Evolutionary conservation across 139 green algal species (phyloP), one percentile per base, ranked within the genome.

Genomic region (Chlamydomonas eustigma): DNA sequence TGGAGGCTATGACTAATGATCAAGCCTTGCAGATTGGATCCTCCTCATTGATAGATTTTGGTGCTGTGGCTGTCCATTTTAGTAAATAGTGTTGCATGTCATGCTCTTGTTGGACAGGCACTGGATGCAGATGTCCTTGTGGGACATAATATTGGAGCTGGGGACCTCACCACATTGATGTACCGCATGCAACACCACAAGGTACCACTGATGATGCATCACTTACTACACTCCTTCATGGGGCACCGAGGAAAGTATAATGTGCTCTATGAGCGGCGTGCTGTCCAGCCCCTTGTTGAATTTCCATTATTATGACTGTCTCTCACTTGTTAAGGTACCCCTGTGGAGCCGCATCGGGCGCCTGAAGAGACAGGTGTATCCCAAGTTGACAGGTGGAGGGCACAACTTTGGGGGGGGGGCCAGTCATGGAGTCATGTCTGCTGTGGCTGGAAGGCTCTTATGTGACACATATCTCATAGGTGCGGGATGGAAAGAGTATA

Each of bases 381-480:
- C 95, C 6, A 92, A 87, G 64, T 84, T 99, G 18, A 87, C 79
- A 1, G 92, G 91, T 3, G 92, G 93, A 1, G 91, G 91, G 25
- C 84, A 93, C 51, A 78, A 72, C 2, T 97, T 91, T 76, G 95
- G 94, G 4, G 92, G 92, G 33, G 95, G 95, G 22, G 95, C 94
- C 18, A 78, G 86, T 5, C 51, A 82, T 0, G 93, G 93, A n/a
- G 67, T 89, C n/a, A 78, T 96, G 77, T 78, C 77, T 44, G 84
- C 64, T 6, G n/a, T 86, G 34, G 81, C 81, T 2, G 81, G 76
- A 38, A 51, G 44, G 50, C 34, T 73, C 39, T 80, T 99, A 71
- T 97, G 92, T 76, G 96, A 99, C 88, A 99, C 96, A 22, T 99
- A 98, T 81, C 82, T 99, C 24, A 81, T 77, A 63, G 81, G 83